Base-by-base conservation (phyloP, 2,329 filamentous ascomycete genomes). In the Calonectria hongkongensis region DNA sequence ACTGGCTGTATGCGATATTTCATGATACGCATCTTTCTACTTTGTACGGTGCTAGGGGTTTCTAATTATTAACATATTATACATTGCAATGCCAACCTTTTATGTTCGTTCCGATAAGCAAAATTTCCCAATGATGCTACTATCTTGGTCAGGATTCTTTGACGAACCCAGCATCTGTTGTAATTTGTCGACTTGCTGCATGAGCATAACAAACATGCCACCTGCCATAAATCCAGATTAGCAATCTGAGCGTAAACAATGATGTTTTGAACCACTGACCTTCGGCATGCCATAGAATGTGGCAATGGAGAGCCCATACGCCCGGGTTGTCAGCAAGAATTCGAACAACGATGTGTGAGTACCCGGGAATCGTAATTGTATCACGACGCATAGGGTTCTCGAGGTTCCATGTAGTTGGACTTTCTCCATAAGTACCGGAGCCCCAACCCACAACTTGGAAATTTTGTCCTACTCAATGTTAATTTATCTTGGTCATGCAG, bases 301-400 rank as follows among this genome's bases (percentile, higher is more conserved):
- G 88, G 71, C 88, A 90, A 76, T 89, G 88, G 25, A 90, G 84
- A 1, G 86, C 84, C 88, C 88, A 90, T 4, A 87, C 77, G 2
- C 88, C 88, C 2, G 88, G 85, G 78, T 89, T 89, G 72, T 90
- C 88, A 1, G 87, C 84, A 16, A 87, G 80, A 41, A 89, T 85
- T 66, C 88, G 80, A 25, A 90, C 77, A 27, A 87, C 77, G 1
- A 86, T 79, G 86, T 87, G 89, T 1, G 87, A 87, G 65, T 85
- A 88, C 2, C 84, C 85, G 75, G 87, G 85, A 2, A 86, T 82
- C 9, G 85, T 86, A 5, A 86, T 84, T 6, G 87, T 87, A 39
- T 80, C 79, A 25, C 79, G 74, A 16, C 77, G 51, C 60, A 79
- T 58, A 2, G 78, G 78, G 28, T 79, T 79, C 4, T 71, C 63